These are phyloP conservation scores for Russula sp. DNA, from an alignment of 768 basidiomycete species.

Conservation along the genomic window DNA sequence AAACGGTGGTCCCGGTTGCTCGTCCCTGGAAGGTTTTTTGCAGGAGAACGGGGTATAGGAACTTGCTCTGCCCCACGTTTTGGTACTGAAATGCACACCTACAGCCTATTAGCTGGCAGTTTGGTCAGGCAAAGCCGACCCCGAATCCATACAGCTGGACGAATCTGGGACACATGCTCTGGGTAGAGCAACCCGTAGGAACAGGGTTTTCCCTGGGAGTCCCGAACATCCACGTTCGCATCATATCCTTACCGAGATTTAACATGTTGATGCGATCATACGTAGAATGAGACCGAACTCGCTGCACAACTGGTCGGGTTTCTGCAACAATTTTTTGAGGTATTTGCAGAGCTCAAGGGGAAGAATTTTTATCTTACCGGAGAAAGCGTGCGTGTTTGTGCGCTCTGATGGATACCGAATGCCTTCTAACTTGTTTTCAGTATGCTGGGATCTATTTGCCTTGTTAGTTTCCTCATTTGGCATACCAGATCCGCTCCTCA, in stretches of 20 bases:
- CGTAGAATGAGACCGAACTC: constrained; percentile 19
- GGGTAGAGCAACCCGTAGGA: constrained; percentile 22
- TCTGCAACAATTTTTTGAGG: constrained; percentile 15
- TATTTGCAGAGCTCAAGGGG: constrained; percentile 19
- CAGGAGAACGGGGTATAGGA: constrained; percentile 21
- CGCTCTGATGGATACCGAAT: background rate
- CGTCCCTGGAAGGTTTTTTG: constrained; percentile 18
- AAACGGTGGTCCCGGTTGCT: constrained; percentile 22
- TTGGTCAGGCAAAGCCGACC: constrained; percentile 19
- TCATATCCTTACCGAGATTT: background rate
- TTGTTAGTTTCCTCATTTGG: constrained; percentile 4
- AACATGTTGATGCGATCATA: background rate
- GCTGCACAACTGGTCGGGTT: constrained; percentile 17
- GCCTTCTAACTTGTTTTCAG: background rate
- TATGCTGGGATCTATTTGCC: constrained; percentile 18
- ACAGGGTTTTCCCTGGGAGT: constrained; percentile 21
- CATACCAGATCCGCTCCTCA: background rate
- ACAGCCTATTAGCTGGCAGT: constrained; percentile 22
- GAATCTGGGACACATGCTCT: constrained; percentile 21
- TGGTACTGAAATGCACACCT: background rate
- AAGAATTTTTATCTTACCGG: constrained; percentile 21
- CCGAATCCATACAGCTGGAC: constrained; percentile 21
- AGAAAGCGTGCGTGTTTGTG: constrained; percentile 14
- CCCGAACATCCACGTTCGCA: constrained; percentile 15
- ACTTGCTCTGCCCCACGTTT: background rate